Base-by-base conservation (phyloP, 495 filamentous ascomycete genomes). In the Podospora pseudoanserina region DNA sequence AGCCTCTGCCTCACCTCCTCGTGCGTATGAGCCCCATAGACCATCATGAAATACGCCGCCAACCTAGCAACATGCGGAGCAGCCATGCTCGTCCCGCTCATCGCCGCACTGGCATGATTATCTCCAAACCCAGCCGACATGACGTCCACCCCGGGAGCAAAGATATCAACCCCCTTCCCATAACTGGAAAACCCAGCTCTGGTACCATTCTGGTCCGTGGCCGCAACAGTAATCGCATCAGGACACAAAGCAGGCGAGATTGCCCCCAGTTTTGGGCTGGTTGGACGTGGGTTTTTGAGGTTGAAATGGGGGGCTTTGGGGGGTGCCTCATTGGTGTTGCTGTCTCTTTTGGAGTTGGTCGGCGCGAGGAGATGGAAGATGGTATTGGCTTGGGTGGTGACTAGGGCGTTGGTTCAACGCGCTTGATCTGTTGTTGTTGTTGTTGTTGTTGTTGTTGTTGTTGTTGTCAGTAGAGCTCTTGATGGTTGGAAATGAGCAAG, bases 161-260 rank as follows among this genome's bases (percentile, higher is more conserved):
- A 87, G 64, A 89, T 67, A 62, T 90, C 87, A n/a, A 91, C 81
- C 20, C 78, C 72, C 3, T 74, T 28, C 4, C 88, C 88, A 68
- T 77, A 90, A 79, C 90, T 91, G 68, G 83, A 86, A 76, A 85
- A 89, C 1, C 65, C 75, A 23, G 87, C 82, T n/a, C 82, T 78
- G 44, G 67, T 64, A 68, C 86, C 84, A 56, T 67, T 69, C 9
- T 57, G 68, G 66, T 83, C 82, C 57, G 81, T 80, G 28, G 88
- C 86, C 30, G 82, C 87, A 44, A 89, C 81, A 16, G 86, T 88
- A 58, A 89, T 74, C 19, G 84, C 88, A 39, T 79, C 72, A 9
- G 80, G 68, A 3, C 82, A 84, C 53, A 86, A 89, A 11, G 86
- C 87, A 15, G 86, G 85, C 3, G 84, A 86, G 68, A 81, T 28